These are phyloP conservation scores for Bipolaris bicolor DNA, from an alignment of 2,329 filamentous ascomycete genomes.

Conservation along the genomic window DNA sequence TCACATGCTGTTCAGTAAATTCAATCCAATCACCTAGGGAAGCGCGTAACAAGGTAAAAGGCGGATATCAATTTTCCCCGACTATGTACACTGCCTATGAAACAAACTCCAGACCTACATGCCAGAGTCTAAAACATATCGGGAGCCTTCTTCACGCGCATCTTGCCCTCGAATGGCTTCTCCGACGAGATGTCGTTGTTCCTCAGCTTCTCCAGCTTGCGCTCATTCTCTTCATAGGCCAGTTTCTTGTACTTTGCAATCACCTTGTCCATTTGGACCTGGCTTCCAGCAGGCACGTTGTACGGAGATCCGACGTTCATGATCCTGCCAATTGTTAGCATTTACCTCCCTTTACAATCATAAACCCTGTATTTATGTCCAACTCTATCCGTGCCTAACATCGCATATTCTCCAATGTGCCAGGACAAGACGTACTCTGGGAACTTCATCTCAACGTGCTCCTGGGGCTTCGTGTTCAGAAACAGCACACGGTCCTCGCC, in stretches of 20 bases:
- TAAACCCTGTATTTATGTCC: not conserved
- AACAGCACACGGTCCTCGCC: conserved; percentile 68
- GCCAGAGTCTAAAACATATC: conserved; percentile 19
- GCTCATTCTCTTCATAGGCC: conserved; percentile 62
- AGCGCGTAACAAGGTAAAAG: conserved; percentile 2
- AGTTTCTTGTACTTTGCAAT: conserved; percentile 68
- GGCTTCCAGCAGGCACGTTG: conserved; percentile 68
- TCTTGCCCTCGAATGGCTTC: conserved; percentile 37
- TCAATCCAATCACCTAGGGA: not conserved
- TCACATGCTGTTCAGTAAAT: no score
- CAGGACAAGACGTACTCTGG: conserved; percentile 64
- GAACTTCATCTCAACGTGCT: conserved; percentile 62
- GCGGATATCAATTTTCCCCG: conserved; percentile 30
- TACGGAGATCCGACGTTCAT: conserved; percentile 68
- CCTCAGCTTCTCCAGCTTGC: conserved; percentile 55
- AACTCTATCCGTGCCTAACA: not conserved
- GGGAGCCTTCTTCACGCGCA: conserved; percentile 28
- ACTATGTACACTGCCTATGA: conserved; percentile 25
- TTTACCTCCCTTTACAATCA: not conserved
- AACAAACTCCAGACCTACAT: not conserved
- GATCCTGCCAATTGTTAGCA: conserved; percentile 53
- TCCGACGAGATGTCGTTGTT: conserved; percentile 43
- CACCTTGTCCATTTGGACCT: conserved; percentile 64
- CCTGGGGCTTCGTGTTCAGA: conserved; percentile 53
- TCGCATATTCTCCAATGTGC: not conserved